Conservation (phyloP, 768 basidiomycete species). For the Scleroderma bovista region DNA sequence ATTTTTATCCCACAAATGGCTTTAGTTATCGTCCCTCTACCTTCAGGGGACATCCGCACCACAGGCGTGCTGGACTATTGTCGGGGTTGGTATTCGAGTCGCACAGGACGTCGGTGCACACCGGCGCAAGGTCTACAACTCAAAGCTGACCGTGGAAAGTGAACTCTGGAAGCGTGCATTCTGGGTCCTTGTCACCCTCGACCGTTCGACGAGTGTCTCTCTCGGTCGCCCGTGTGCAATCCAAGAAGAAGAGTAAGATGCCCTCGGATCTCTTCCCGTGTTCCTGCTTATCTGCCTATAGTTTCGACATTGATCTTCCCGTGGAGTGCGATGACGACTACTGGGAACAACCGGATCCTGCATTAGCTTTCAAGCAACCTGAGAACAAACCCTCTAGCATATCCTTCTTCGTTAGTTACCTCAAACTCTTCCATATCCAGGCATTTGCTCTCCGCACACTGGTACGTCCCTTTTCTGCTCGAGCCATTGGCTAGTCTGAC, state of each 20-base stretch:
- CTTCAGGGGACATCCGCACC: slow-evolving; percentile 54
- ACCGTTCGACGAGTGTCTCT: slow-evolving; percentile 35
- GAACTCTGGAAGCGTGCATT: slow-evolving; percentile 59
- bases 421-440: slow-evolving; percentile 60
- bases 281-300: slow-evolving; percentile 16
- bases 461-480: slow-evolving; percentile 26
- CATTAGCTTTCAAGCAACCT: slow-evolving; percentile 57
- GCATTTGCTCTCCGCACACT: slow-evolving; percentile 60
- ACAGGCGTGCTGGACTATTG: slow-evolving; percentile 62
- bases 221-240: slow-evolving; percentile 64
- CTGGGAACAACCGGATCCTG: slow-evolving; percentile 48
- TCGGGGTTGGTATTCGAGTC: slow-evolving; percentile 54
- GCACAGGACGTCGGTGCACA: slow-evolving; percentile 60
- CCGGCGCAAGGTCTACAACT: slow-evolving; percentile 29
- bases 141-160: slow-evolving; percentile 38
- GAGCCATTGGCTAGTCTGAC: not conserved
- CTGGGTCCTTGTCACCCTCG: slow-evolving; percentile 32
- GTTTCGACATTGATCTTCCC: slow-evolving; percentile 58
- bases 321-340: slow-evolving; percentile 67
- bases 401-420: slow-evolving; percentile 45
- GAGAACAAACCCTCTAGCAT: slow-evolving; percentile 48
- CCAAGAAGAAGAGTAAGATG: slow-evolving; percentile 63
- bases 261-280: not conserved
- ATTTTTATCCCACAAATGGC: not conserved
- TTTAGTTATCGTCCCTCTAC: slow-evolving; percentile 49